These are phyloP conservation scores for Umbelopsis sp. DNA, from an alignment of 192 early-diverging fungal species.

Conservation along the genomic window DNA sequence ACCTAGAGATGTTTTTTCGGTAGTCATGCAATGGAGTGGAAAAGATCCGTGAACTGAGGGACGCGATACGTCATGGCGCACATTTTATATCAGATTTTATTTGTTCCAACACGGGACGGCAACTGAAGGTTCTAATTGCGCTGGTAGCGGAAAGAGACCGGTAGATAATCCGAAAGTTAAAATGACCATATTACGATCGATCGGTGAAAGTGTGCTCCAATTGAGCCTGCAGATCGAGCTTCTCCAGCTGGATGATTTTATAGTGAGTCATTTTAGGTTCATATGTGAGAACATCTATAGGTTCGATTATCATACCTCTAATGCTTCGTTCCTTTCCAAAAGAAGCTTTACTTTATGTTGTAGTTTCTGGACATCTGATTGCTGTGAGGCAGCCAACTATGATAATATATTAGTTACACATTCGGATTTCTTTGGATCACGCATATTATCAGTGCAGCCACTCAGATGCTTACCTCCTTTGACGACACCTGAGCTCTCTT, in stretches of 20 bases:
- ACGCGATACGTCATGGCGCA: neutral
- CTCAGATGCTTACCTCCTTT: neutral
- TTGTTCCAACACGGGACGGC: too few relatives aligned
- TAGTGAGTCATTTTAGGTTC: neutral
- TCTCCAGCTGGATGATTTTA: neutral
- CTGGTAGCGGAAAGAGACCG: too few relatives aligned
- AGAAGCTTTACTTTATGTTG: neutral
- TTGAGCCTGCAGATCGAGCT: constrained; percentile 8
- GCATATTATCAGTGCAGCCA: too few relatives aligned
- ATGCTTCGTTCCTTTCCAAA: neutral
- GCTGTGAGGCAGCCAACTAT: neutral
- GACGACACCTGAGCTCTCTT: neutral
- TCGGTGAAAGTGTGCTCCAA: neutral
- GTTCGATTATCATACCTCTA: neutral
- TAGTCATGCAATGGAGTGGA: neutral
- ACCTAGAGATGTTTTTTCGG: neutral
- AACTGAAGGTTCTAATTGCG: too few relatives aligned
- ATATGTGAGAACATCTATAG: too few relatives aligned
- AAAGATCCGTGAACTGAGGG: neutral
- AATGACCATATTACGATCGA: neutral
- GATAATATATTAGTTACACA: neutral
- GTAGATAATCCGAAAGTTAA: too few relatives aligned
- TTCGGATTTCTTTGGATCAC: too few relatives aligned
- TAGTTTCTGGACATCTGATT: neutral
- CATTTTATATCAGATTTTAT: neutral